Evolutionary conservation across 345 rosid species (phyloP).

Genomic region (Sonneratia caseolaris): DNA sequence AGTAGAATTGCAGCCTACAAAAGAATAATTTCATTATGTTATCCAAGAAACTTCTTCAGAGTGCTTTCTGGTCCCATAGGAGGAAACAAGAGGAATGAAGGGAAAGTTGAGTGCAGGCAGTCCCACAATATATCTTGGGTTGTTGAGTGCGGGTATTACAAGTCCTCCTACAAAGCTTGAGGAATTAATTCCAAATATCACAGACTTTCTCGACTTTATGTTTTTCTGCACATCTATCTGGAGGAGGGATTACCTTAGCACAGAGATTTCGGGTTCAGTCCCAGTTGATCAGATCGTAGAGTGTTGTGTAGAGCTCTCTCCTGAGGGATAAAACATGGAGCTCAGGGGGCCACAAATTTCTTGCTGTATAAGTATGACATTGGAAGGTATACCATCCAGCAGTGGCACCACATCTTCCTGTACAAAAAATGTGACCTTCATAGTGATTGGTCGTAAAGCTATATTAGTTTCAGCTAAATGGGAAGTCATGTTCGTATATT

Average conservation of each 20-base stretch:
- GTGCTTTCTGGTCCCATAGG: not conserved
- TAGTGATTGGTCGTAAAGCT: too few species aligned
- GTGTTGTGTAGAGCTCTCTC: constrained; percentile 33
- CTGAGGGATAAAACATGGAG: constrained; percentile 34
- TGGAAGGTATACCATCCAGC: constrained; percentile 44
- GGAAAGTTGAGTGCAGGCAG: constrained; percentile 17
- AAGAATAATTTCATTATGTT: too few species aligned
- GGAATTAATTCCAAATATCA: not conserved
- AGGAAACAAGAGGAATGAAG: not conserved
- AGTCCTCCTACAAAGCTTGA: constrained; percentile 42
- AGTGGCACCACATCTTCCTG: constrained; percentile 51
- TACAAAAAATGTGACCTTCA: not conserved
- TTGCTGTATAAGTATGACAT: constrained; percentile 60
- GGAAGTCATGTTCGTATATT: not conserved
- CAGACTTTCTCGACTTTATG: not conserved
- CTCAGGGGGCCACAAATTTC: constrained; percentile 41
- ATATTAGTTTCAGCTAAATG: too few species aligned
- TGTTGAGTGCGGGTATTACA: constrained; percentile 35
- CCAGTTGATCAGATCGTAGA: constrained; percentile 50
- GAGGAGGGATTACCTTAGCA: constrained; percentile 29
- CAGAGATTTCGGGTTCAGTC: constrained; percentile 28
- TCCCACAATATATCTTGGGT: constrained; percentile 56
- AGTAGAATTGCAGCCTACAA: constrained; percentile 43
- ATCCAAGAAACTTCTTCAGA: not conserved
- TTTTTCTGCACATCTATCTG: not conserved